Evolutionary conservation across 306 rosid genomes (phyloP).

Genomic region (Psophocarpus tetragonolobus): DNA sequence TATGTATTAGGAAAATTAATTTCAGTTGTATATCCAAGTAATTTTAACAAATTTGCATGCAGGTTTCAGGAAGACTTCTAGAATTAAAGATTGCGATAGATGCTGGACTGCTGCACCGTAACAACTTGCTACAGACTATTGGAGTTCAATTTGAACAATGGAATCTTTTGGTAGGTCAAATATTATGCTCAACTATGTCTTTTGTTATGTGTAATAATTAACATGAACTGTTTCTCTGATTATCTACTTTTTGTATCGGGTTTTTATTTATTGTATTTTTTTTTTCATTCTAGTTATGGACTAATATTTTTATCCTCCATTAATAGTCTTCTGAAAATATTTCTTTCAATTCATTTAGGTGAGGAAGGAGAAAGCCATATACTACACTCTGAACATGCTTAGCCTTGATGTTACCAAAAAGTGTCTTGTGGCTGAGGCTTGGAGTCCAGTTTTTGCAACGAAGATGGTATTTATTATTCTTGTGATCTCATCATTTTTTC

Average conservation of each 20-base stretch:
- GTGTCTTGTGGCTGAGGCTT: constrained; percentile 84
- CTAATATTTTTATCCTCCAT: background rate
- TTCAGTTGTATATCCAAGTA: background rate
- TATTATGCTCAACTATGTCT: background rate
- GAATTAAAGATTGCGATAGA: constrained; percentile 86
- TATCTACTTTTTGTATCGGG: background rate
- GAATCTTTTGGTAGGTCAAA: constrained; percentile 69
- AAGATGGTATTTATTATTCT: constrained; percentile 54
- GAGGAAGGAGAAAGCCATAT: constrained; percentile 79
- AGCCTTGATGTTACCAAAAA: constrained; percentile 86
- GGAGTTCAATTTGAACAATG: constrained; percentile 77
- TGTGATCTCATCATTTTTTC: constrained; percentile 4
- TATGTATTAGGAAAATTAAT: background rate
- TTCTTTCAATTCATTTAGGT: constrained; percentile 54
- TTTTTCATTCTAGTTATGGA: background rate
- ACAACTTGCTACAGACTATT: constrained; percentile 66
- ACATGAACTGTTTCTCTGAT: background rate
- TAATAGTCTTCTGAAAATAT: constrained; percentile 20
- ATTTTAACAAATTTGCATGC: constrained; percentile 31
- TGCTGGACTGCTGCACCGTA: constrained; percentile 69
- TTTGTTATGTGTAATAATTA: constrained; percentile 8
- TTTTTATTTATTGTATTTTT: background rate
- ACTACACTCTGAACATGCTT: constrained; percentile 81
- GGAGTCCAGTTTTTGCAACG: constrained; percentile 79
- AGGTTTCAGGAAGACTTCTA: constrained; percentile 74